Base-by-base conservation (phyloP, 495 filamentous ascomycete genomes). In the Margaritispora aquatica region DNA sequence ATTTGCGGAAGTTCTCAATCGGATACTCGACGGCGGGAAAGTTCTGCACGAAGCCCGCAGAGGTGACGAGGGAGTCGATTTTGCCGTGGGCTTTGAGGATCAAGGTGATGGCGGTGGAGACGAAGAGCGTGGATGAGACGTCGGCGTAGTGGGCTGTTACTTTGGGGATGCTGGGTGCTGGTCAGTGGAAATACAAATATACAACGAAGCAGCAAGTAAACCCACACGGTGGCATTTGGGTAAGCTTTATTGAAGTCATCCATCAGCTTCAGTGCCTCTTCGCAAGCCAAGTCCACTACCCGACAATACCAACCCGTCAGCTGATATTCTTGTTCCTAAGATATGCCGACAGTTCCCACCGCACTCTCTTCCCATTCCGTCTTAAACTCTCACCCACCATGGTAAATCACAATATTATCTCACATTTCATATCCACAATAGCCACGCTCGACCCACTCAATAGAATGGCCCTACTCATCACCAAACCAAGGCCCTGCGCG, bases 1-100 rank as follows among this genome's bases (percentile, higher is more conserved):
- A 5, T 34, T 34, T 34, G 5, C 29, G 13, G 5, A 34, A 34
- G 13, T 5, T 34, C 29, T 34, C 29, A 13, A 34, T 34, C 5
- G 29, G 29, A 13, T 34, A 34, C 29, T 13, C 29, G 29, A 34
- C 5, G 13, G 13, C 29, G 13, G 91, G 85, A 68, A 91, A 95
- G 74, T 97, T 97, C 75, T 98, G 93, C 9, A 88, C 91, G 77
- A 97, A 95, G 8, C 94, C 94, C 27, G 94, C 94, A 9, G 92
- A 96, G 23, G 93, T 97, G 59, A 98, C 92, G 26, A 98, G 83
- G 70, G 87, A 84, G 74, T 97, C 92, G 68, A 97, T 88, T 67
- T 85, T 83, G 68, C 87, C 86, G 70, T 95, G 90, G 57, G 81
- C 75, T 47, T 75, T 69, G 48, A 81, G 60, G 59, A 96, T 83